phyloP scores from a whole-genome alignment of 2,329 filamentous ascomycete genomes.

The Cladosporium colombiae region DNA sequence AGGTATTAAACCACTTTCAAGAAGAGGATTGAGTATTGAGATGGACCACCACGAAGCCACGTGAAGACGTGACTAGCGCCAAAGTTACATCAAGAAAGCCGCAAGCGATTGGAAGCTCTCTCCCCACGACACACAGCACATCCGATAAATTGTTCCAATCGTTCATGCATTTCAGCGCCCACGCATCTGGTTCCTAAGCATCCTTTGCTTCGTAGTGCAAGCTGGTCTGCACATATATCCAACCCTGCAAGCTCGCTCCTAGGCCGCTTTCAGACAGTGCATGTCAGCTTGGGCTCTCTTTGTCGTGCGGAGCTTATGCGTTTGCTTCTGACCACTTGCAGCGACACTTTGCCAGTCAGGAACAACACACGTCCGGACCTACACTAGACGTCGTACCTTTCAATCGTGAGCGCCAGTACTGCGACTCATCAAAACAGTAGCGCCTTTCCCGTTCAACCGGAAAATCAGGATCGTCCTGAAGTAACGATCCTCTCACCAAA shows the following conservation, averaged over 20 bases:
- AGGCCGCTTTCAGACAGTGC: not conserved
- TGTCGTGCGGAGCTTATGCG: conserved; percentile 1
- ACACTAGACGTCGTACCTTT: not conserved
- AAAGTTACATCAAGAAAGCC: not conserved
- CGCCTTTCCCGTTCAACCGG: not conserved
- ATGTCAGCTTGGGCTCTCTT: conserved; percentile 3
- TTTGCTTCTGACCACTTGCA: not conserved
- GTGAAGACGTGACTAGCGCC: not conserved
- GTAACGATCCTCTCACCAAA: not conserved
- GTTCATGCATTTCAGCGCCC: not conserved
- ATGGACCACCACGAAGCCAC: not conserved
- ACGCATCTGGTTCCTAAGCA: not conserved
- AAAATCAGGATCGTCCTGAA: not conserved
- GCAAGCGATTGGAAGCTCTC: not conserved
- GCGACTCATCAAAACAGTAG: not conserved
- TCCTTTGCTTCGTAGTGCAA: not conserved
- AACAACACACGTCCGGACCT: not conserved
- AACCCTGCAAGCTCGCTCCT: not conserved
- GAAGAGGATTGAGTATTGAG: not conserved
- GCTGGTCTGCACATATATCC: not conserved
- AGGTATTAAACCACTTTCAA: not conserved
- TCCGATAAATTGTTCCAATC: not conserved
- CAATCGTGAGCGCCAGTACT: not conserved
- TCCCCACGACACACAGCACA: not conserved
- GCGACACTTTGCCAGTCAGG: not conserved